Percentiles rank a stretch among this genome's conserved stretches.
Conservation (phyloP, 2,329 filamentous ascomycete species). For the Aspergillaceae sp. region DNA sequence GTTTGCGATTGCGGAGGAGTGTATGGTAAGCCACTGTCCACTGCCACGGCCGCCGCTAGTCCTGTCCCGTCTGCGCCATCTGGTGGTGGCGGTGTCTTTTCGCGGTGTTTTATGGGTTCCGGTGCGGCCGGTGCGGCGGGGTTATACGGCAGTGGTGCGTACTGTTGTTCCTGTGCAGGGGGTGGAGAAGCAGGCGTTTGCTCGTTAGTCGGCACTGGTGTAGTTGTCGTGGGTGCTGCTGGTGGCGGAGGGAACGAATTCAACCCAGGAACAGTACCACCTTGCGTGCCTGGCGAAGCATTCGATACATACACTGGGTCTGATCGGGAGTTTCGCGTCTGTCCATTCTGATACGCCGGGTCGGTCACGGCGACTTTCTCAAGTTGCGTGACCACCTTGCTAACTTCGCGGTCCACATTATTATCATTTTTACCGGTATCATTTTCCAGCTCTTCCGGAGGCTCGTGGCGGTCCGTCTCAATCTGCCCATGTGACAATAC, state of each 20-base stretch:
- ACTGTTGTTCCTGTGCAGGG: constrained; percentile 22
- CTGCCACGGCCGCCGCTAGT: constrained; percentile 33
- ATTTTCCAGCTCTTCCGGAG: constrained; percentile 26
- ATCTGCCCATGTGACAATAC: constrained; percentile 34
- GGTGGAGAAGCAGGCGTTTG: constrained; percentile 5
- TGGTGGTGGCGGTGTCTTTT: constrained; percentile 56
- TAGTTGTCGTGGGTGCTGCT: no score
- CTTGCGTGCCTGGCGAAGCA: constrained; percentile 10
- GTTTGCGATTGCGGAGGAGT: constrained; percentile 19
- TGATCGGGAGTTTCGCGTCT: constrained; percentile 31
- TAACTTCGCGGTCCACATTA: constrained; percentile 29
- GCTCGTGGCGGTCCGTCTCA: constrained; percentile 41
- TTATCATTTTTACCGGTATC: constrained; percentile 4
- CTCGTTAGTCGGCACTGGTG: constrained; percentile 6
- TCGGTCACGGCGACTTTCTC: constrained; percentile 54
- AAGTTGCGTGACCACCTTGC: constrained; percentile 54
- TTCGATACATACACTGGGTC: constrained; percentile 13
- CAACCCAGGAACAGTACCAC: constrained; percentile 9
- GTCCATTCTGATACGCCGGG: constrained; percentile 39
- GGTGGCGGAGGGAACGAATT: no score
- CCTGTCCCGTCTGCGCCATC: constrained; percentile 45
- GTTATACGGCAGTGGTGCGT: constrained; percentile 54
- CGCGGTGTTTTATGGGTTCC: constrained; percentile 55
- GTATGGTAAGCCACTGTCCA: constrained; percentile 29
- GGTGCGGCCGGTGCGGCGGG: constrained; percentile 58